Base-by-base conservation (phyloP, 176 grass and related monocot species). In the Triticum turgidum region DNA sequence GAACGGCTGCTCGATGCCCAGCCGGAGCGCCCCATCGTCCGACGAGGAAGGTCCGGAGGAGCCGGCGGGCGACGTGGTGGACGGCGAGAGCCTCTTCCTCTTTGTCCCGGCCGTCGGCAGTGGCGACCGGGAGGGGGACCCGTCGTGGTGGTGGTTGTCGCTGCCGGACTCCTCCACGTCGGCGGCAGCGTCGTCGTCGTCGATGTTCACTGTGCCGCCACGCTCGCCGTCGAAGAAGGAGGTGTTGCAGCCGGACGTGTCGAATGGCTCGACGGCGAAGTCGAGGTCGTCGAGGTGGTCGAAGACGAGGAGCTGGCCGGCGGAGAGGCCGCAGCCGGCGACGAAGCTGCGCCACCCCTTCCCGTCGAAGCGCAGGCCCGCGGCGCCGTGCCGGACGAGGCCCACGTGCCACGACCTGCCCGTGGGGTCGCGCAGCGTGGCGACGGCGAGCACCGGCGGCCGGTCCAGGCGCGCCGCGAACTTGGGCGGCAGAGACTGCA, bases 341-440 rank as follows among this genome's bases (percentile, higher is more conserved):
- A 87, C 78, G 69, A 87, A 87, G 42, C n/a, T 5, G 14, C n/a
- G 59, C 86, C 86, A 87, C 21, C 78, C 86, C 30, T n/a, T 3
- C 5, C 85, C 78, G 21, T 21, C 45, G 27, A 87, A 74, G 27
- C 3, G 78, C 13, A 39, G 5, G 30, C 18, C 54, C 2, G 54
- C 21, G 30, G 41, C 5, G 68, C 9, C 56, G 56, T 61, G 54
- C 3, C 56, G 54, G 56, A 7, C 20, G 77, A 87, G 27, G 9
- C 64, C 68, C 3, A 87, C 85, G 41, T 29, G 29, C 85, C 85
- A 87, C 9, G 20, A 12, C 29, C 24, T 24, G 5, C 84, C 65
- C 35, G 49, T 8, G 12, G 56, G 51, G 20, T 80, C 67, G 22
- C 66, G 37, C 39, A 87, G 85, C 77, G 41, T 86, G 37, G 65